Evolutionary conservation across 306 rosid species (phyloP).

Genomic region (Oxytropis ochrocephala): DNA sequence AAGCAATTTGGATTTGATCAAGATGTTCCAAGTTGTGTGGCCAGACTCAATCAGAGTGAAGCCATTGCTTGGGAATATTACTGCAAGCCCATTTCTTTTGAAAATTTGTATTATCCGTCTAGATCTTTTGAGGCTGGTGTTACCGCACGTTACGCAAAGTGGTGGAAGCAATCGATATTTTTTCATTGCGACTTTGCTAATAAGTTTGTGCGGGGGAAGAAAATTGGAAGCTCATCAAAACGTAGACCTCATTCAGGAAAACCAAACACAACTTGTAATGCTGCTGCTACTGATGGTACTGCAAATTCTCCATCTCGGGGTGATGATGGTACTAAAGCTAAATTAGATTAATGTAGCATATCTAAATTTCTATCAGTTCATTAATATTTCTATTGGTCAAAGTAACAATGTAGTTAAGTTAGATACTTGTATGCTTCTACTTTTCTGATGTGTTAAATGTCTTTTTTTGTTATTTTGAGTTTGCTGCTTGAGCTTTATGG

Average conservation of each 20-base stretch:
- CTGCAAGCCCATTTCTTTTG: background rate
- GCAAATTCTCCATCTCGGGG: too few relatives aligned
- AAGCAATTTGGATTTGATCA: slow-evolving; percentile 64
- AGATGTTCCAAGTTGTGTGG: slow-evolving; percentile 28
- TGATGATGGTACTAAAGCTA: too few relatives aligned
- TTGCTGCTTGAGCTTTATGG: too few relatives aligned
- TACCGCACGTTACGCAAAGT: background rate
- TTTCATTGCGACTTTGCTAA: background rate
- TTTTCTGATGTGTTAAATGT: too few relatives aligned
- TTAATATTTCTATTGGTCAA: background rate
- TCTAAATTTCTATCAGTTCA: too few relatives aligned
- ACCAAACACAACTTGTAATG: too few relatives aligned
- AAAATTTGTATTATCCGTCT: slow-evolving; percentile 28
- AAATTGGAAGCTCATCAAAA: background rate
- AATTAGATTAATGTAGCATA: too few relatives aligned
- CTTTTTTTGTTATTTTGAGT: too few relatives aligned
- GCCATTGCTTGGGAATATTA: slow-evolving; percentile 32
- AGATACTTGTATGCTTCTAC: too few relatives aligned
- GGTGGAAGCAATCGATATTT: slow-evolving; percentile 16
- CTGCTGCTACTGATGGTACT: too few relatives aligned
- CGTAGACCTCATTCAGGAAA: background rate
- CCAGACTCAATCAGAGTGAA: background rate
- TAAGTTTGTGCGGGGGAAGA: background rate
- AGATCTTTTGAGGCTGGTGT: too few relatives aligned
- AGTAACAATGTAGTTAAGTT: background rate